phyloP scores from a whole-genome alignment of 163 green algal genomes.

The Picocystis sp. region DNA sequence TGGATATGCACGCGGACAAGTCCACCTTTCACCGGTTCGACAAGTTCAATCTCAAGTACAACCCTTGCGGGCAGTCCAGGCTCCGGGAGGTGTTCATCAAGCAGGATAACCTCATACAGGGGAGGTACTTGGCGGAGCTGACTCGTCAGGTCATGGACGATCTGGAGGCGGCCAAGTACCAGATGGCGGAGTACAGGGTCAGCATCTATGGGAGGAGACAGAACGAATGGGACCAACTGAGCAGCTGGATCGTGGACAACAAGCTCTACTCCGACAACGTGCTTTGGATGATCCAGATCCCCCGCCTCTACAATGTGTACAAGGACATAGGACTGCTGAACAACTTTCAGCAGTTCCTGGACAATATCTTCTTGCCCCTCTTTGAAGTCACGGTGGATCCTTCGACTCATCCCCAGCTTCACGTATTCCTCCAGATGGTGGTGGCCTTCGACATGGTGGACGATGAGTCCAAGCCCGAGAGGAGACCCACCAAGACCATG shows the following conservation, averaged over 20 bases:
- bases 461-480: constrained; percentile 94
- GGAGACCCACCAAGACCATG: constrained; percentile 90
- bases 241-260: constrained; percentile 89
- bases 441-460: constrained; percentile 98
- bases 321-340: constrained; percentile 80
- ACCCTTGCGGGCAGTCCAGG: constrained; percentile 89
- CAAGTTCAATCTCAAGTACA: constrained; percentile 99
- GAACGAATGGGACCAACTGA: constrained; percentile 95
- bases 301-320: constrained; percentile 96
- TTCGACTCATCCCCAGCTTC: constrained; percentile 81
- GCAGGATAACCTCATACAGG: constrained; percentile 62
- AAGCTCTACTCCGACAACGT: constrained; percentile 87
- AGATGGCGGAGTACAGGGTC: constrained; percentile 94
- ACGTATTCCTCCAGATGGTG: constrained; percentile 83
- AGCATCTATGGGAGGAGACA: constrained; percentile 69
- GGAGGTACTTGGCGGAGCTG: constrained; percentile 89
- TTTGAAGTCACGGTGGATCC: constrained; percentile 95
- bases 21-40: constrained; percentile 99
- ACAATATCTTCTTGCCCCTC: constrained; percentile 96
- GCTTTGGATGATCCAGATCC: constrained; percentile 93
- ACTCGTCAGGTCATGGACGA: constrained; percentile 89
- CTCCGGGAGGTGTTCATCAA: constrained; percentile 99
- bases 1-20: constrained; percentile 99
- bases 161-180: constrained; percentile 85
- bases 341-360: constrained; percentile 90